Evolutionary conservation across 2,329 filamentous ascomycete species (phyloP).

Genomic region (Colletotrichum chrysophilum): DNA sequence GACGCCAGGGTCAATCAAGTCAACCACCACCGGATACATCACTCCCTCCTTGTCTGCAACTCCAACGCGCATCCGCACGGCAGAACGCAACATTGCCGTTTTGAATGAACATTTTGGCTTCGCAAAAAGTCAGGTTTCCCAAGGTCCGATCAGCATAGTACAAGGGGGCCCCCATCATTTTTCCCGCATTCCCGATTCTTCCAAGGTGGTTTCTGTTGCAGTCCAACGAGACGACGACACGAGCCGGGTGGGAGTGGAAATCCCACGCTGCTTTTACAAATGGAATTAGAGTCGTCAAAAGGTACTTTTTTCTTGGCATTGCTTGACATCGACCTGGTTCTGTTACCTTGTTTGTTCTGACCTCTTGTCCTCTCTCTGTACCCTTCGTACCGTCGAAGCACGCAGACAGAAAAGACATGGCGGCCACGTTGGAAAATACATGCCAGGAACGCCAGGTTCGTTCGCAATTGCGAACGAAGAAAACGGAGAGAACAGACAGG

Average conservation of each 20-base stretch:
- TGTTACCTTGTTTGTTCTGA: neutral
- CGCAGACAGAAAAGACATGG: neutral
- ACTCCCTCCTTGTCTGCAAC: neutral
- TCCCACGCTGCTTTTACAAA: slow-evolving; percentile 15
- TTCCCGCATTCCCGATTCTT: slow-evolving; percentile 1
- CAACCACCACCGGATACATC: neutral
- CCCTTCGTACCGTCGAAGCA: neutral
- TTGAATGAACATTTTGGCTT: neutral
- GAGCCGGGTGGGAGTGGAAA: slow-evolving; percentile 12
- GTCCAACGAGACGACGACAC: slow-evolving; percentile 20
- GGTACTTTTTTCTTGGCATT: neutral
- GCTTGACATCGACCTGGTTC: neutral
- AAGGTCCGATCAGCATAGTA: slow-evolving; percentile 1
- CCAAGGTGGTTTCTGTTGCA: neutral
- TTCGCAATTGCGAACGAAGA: slow-evolving; percentile 21
- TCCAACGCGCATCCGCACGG: neutral
- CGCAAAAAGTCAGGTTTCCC: neutral
- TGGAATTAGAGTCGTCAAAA: neutral
- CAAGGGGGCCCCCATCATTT: neutral
- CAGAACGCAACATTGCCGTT: neutral
- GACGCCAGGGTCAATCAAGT: slow-evolving; percentile 18
- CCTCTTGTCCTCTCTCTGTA: neutral
- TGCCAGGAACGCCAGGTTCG: slow-evolving; percentile 10
- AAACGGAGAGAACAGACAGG: slow-evolving; percentile 8
- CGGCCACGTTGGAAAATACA: neutral